Conservation (phyloP, 1,284 basidiomycete species). For the Cryptococcus sp. region DNA sequence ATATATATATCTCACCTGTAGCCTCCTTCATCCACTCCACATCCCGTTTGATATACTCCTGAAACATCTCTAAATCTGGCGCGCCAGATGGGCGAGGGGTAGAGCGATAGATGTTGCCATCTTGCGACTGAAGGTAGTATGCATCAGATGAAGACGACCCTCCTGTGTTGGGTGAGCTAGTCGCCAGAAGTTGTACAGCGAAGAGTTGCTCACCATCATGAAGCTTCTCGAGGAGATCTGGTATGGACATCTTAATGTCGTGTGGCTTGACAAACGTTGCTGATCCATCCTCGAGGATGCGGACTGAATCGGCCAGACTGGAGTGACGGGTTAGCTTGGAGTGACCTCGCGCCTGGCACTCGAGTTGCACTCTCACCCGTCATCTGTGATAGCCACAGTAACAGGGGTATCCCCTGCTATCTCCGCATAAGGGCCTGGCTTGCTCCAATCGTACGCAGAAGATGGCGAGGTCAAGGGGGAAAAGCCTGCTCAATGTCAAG, state of each 20-base stretch:
- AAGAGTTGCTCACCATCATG: neutral
- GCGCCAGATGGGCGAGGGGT: conserved; percentile 22
- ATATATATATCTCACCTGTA: conserved; percentile 57
- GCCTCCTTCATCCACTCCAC: conserved; percentile 72
- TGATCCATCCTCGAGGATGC: conserved; percentile 53
- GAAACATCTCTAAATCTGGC: conserved; percentile 59
- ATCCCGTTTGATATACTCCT: conserved; percentile 62
- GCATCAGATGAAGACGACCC: conserved; percentile 1
- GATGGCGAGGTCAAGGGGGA: conserved; percentile 13
- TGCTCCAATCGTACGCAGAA: conserved; percentile 23
- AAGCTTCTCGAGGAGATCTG: conserved; percentile 57
- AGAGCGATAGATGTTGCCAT: conserved; percentile 70
- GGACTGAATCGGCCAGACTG: conserved; percentile 76
- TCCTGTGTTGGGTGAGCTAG: neutral
- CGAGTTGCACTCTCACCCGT: conserved; percentile 59
- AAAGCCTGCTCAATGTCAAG: conserved; percentile 21
- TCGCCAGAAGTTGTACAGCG: neutral
- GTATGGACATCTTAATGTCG: conserved; percentile 64
- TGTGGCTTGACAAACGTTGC: conserved; percentile 76
- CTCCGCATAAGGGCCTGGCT: conserved; percentile 32
- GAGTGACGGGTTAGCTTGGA: neutral
- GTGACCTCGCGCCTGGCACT: neutral
- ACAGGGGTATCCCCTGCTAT: conserved; percentile 59
- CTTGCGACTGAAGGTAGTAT: conserved; percentile 79
- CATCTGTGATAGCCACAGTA: conserved; percentile 75